Conservation (phyloP, 2,329 filamentous ascomycete species). For the Keithomyces neogunnii region DNA sequence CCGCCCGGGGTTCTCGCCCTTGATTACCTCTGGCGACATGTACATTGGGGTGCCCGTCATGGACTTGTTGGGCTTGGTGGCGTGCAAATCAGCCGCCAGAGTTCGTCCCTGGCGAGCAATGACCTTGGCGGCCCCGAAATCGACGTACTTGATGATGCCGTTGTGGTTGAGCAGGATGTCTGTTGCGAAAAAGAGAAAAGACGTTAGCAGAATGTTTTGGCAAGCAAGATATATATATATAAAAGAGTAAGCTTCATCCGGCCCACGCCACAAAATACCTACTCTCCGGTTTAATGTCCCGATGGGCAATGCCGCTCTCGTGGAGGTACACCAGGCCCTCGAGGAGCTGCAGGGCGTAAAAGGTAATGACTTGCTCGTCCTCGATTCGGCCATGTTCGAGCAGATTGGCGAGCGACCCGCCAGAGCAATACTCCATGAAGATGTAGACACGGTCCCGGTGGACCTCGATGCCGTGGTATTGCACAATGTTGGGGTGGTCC, state of each 20-base stretch:
- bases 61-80: conserved; percentile 66
- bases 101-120: conserved; percentile 92
- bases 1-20: conserved; percentile 71
- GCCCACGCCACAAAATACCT: conserved; percentile 28
- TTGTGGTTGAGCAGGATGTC: conserved; percentile 96
- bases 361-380: conserved; percentile 95
- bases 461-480: conserved; percentile 96
- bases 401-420: conserved; percentile 80
- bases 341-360: conserved; percentile 87
- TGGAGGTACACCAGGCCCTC: conserved; percentile 93
- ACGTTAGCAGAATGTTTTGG: too few relatives aligned
- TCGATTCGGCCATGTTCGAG: conserved; percentile 95
- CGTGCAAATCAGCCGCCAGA: conserved; percentile 52
- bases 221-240: too few relatives aligned
- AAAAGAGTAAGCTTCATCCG: too few relatives aligned
- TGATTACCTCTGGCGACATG: conserved; percentile 99
- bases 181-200: conserved; percentile 20
- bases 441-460: conserved; percentile 99
- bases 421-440: conserved; percentile 99
- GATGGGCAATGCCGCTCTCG: conserved; percentile 83
- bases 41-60: conserved; percentile 99
- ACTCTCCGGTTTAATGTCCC: conserved; percentile 97
- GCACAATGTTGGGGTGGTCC: conserved; percentile 95
- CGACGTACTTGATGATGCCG: conserved; percentile 97
- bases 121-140: conserved; percentile 95